phyloP scores from a whole-genome alignment of 2,329 filamentous ascomycete genomes.

The Plectosphaerella cucumerina region DNA sequence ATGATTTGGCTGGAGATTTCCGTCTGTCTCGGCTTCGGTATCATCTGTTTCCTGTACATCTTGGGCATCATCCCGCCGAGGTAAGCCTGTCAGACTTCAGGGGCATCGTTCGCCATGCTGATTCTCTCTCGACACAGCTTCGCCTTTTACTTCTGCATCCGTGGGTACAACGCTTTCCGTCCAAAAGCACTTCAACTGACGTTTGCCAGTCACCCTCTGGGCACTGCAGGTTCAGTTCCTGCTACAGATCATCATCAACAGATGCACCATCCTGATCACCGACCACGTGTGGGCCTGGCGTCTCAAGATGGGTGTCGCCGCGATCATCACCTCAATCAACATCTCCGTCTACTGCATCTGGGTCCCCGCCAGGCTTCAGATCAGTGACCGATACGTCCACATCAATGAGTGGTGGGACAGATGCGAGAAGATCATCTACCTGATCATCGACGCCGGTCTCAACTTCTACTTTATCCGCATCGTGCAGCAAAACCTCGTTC shows the following conservation, averaged over 20 bases:
- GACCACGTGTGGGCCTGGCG: constrained; percentile 25
- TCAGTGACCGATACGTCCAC: constrained; percentile 28
- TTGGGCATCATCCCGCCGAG: constrained; percentile 16
- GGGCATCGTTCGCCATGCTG: background rate
- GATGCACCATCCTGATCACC: constrained; percentile 38
- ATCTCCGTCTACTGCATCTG: constrained; percentile 45
- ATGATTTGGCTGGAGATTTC: constrained; percentile 42
- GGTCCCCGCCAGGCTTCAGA: constrained; percentile 41
- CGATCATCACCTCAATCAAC: constrained; percentile 39
- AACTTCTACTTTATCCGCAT: constrained; percentile 41
- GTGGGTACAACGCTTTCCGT: constrained; percentile 10
- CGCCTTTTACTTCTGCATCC: constrained; percentile 21
- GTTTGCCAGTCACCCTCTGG: constrained; percentile 11
- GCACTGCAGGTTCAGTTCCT: constrained; percentile 28
- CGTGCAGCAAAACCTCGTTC: constrained; percentile 40
- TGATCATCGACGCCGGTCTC: constrained; percentile 36
- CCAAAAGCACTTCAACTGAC: constrained; percentile 10
- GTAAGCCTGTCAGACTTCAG: constrained; percentile 1
- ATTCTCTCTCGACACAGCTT: constrained; percentile 11
- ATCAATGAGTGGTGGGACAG: constrained; percentile 45
- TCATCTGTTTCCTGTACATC: constrained; percentile 25
- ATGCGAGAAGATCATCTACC: constrained; percentile 40
- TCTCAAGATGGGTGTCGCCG: constrained; percentile 38
- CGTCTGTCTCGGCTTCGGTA: constrained; percentile 34
- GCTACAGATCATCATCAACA: constrained; percentile 48